Base-by-base conservation (phyloP, 208 protist species). In the Kentomonas sorsogonicus region DNA sequence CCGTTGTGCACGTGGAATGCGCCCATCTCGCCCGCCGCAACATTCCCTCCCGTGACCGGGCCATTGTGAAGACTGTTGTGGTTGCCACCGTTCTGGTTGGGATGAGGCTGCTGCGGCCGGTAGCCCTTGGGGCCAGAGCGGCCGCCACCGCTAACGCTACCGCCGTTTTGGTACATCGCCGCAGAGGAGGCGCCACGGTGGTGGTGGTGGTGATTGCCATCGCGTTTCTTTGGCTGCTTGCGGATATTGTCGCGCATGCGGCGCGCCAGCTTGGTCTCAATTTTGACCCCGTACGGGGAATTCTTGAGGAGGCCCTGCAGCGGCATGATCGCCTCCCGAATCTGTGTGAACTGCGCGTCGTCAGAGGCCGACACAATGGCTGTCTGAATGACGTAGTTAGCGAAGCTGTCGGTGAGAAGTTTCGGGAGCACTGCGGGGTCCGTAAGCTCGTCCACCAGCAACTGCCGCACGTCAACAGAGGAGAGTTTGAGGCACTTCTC, bases 301-400 rank as follows among this genome's bases (percentile, higher is more conserved):
- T 99, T 98, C 29, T 90, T 89, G 1, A 99, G 75, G 15, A 94
- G 54, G 15, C 65, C 62, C 48, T 99, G 84, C 59, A 97, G 85
- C 6, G 97, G 97, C 51, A 89, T 74, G 48, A 99, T 98, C 2
- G 84, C 80, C 50, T 97, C 94, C 20, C 93, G 86, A 38, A 99
- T 69, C 57, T 96, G 81, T 29, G 63, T 73, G 44, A 97, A 96
- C 65, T 99, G 94, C 2, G 57, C 66, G 25, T 95, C 85, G 50
- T 97, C 89, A 26, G 89, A 89, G 25, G 83, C 85, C 18, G 93
- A 94, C 3, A 69, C 62, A 60, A 97, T 92, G 27, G 96, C 96
- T 29, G 94, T 99, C 74, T 99, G 98, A 51, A 99, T 97, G 26
- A 99, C 98, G 69, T 99, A 99, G 70, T 99, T 99, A 26, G 91